Evolutionary conservation across 78 protist species (phyloP).

Genomic region (Chrysochromulina parva): DNA sequence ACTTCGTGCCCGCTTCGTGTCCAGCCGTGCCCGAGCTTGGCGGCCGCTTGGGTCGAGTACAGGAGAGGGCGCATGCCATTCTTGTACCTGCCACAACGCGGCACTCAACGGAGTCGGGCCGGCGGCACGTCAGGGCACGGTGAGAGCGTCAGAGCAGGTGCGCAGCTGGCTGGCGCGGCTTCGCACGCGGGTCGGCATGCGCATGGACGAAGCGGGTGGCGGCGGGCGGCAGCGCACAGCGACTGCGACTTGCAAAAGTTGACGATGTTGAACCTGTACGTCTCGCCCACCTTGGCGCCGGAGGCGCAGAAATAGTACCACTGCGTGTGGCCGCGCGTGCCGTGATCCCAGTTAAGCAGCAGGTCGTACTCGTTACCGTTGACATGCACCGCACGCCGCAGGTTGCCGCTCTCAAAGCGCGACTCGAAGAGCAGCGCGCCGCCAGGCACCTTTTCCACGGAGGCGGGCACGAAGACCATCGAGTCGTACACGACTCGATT

Average conservation of each 20-base stretch:
- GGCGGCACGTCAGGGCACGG: too few relatives aligned
- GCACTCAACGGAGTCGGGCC: too few relatives aligned
- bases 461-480: neutral
- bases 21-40: conserved; percentile 27
- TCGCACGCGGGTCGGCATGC: too few relatives aligned
- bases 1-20: conserved; percentile 1
- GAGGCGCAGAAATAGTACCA: conserved; percentile 42
- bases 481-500: conserved; percentile 21
- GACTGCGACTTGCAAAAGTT: conserved; percentile 44
- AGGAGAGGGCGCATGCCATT: neutral
- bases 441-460: neutral
- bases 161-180: too few relatives aligned
- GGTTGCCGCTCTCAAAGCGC: conserved; percentile 56
- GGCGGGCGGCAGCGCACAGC: neutral
- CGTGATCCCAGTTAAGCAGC: conserved; percentile 20
- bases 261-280: conserved; percentile 44
- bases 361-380: conserved; percentile 40
- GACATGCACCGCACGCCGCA: conserved; percentile 32
- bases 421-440: conserved; percentile 41
- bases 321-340: conserved; percentile 52
- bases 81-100: neutral
- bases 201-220: too few relatives aligned
- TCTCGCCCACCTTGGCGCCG: neutral
- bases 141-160: too few relatives aligned
- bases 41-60: neutral